phyloP scores from a whole-genome alignment of 768 basidiomycete genomes.

The Phylloporus sp. region DNA sequence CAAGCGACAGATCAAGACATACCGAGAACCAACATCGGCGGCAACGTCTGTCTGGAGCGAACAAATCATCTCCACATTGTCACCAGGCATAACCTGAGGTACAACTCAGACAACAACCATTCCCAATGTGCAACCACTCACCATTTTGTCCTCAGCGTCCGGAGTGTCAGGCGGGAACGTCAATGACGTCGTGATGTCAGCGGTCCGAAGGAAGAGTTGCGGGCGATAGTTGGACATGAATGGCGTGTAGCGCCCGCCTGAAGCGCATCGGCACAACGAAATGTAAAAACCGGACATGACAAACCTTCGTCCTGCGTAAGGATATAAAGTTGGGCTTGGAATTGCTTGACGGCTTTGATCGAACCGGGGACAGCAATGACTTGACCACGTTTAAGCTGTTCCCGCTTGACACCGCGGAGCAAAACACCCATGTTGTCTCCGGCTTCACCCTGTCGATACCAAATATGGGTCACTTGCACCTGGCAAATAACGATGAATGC shows the following conservation, averaged over 20 bases:
- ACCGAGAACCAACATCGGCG: slow-evolving; percentile 82
- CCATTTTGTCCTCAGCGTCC: slow-evolving; percentile 86
- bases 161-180: slow-evolving; percentile 84
- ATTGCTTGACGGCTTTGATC: slow-evolving; percentile 92
- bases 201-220: slow-evolving; percentile 93
- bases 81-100: slow-evolving; percentile 88
- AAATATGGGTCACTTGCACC: slow-evolving; percentile 3
- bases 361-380: slow-evolving; percentile 85
- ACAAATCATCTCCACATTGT: slow-evolving; percentile 93
- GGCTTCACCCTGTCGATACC: slow-evolving; percentile 70
- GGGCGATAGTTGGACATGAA: slow-evolving; percentile 95
- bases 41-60: slow-evolving; percentile 82
- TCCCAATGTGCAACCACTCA: slow-evolving; percentile 24
- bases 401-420: slow-evolving; percentile 94
- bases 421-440: slow-evolving; percentile 99
- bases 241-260: slow-evolving; percentile 78
- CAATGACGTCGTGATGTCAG: slow-evolving; percentile 83
- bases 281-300: slow-evolving; percentile 45
- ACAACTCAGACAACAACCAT: not conserved
- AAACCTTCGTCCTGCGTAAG: slow-evolving; percentile 38
- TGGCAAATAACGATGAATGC: slow-evolving; percentile 11
- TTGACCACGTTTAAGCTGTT: slow-evolving; percentile 91
- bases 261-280: slow-evolving; percentile 15
- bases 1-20: slow-evolving; percentile 8
- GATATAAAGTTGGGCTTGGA: slow-evolving; percentile 87